Evolutionary conservation across 129 eudicot species (phyloP), one percentile per base, ranked within the genome.

Genomic region (Escallonia rubra): DNA sequence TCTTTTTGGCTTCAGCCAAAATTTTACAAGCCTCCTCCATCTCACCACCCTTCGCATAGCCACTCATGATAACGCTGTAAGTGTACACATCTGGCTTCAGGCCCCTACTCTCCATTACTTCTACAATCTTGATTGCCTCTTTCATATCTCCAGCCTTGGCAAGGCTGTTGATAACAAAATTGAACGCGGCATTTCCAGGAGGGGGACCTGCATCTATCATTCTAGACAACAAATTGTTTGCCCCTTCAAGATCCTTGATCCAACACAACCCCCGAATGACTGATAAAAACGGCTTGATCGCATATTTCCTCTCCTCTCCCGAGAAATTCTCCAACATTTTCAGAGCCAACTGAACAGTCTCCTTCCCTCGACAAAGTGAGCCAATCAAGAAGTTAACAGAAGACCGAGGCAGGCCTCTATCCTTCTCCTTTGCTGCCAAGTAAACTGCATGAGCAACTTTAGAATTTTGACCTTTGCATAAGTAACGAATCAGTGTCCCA

Each of bases 371-470:
- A 43, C 88, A 82, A 34, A 87, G 83, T 41, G 93, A 84, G 63
- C 72, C 67, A 7, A 93, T 83, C 79, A 93, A 79, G 55, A 68
- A 68, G 68, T 80, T 65, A 43, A 80, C 74, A 45, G 87, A 75
- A 3, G 84, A 68, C 59, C 65, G 90, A 43, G 92, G 74, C 4
- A 85, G 99, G 56, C 57, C 41, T 38, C 8, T 68, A 60, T 70
- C 77, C 61, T 85, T 82, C 71, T 70, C 78, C 75, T 86, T 87
- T 10, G 88, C 92, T 14, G 71, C 79, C 38, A 86, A 8, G 71
- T 89, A 93, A 74, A 93, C 83, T 14, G 78, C 73, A 83, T 82
- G 85, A 11, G 99, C 96, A 69, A 86, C 95, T 82, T 77, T 86
- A 53, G 81, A 74, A 84, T 72, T 84, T 53, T 76, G 74, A 48